Evolutionary conservation across 73 alveolate species (phyloP), one percentile per base, ranked within the genome.

Genomic region (Breviolum minutum): DNA sequence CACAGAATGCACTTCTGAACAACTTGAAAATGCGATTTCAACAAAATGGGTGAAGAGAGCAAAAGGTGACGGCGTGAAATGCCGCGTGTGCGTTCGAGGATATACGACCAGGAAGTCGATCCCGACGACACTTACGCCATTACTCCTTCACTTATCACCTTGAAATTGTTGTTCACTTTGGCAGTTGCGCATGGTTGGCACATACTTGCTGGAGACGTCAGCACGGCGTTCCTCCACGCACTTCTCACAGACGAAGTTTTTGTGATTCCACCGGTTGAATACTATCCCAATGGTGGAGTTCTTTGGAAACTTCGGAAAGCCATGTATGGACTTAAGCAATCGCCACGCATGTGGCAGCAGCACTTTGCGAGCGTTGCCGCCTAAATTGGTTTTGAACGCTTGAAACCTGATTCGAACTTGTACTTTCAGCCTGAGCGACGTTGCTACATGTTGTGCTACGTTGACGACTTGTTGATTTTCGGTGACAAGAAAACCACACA

Each of bases 11-110:
- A 9, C 90, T 14, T 20, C 62, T 3, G 90, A 81, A 71, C 69
- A 81, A 81, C 71, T 81, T 81, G 40, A 10, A 30, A 32, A 29
- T 12, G 90, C 90, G 8, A 81, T 81, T 19, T 32, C 71, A 0
- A 81, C 90, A 9, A 81, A 81, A 30, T 81, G 90, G 90, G 90
- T 81, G 29, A 81, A 81, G 70, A 71, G 90, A 30, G 40, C 70
- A 16, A 81, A 81, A 48, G 90, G 90, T 8, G 90, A 48, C 70
- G 69, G 30, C 32, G 90, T 81, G 8, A 30, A 54, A 30, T 81
- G 90, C 90, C 24, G 90, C 3, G 40, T 32, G 13, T 3, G 69
- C 30, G 90, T 40, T 7, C 24, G 90, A 0, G 90, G 90, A 32
- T 81, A 32, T 81, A 48, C 90, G 90, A 81, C 70, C 90, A 81